A percentile compares a stretch with the other conserved stretches of the same genome.
phyloP scores from a whole-genome alignment of 2,329 filamentous ascomycete genomes.

The Mycosphaerelloides madeirae region DNA sequence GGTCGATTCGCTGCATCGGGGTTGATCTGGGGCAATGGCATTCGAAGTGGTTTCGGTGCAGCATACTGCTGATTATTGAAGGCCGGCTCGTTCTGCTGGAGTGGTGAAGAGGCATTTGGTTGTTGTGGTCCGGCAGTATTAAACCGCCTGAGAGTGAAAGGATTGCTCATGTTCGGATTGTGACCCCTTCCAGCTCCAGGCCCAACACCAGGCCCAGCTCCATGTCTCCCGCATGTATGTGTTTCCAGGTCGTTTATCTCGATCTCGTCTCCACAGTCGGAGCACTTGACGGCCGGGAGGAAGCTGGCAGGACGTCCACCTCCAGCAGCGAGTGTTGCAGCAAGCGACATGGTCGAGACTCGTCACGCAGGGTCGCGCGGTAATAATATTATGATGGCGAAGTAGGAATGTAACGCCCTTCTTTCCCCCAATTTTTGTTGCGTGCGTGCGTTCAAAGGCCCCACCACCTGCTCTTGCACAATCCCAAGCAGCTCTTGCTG shows the following conservation, averaged over 20 bases:
- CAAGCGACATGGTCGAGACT: constrained; percentile 24
- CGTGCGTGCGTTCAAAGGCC: no score
- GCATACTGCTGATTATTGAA: constrained; percentile 2
- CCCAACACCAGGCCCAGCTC: not conserved
- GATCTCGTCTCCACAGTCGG: constrained; percentile 69
- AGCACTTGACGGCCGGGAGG: constrained; percentile 83
- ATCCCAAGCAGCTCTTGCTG: no score
- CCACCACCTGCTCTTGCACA: no score
- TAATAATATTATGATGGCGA: no score
- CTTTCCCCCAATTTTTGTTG: no score
- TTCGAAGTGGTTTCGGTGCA: constrained; percentile 3
- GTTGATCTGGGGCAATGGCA: constrained; percentile 27
- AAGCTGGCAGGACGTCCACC: constrained; percentile 60
- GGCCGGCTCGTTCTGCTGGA: constrained; percentile 1
- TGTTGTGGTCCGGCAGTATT: constrained; percentile 11
- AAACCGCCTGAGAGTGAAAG: constrained; percentile 23
- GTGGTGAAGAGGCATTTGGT: constrained; percentile 4
- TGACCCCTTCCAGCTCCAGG: constrained; percentile 13
- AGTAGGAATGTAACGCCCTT: no score
- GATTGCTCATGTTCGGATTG: constrained; percentile 23
- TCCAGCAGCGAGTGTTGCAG: constrained; percentile 22
- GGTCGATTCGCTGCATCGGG: constrained; percentile 28
- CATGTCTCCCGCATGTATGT: constrained; percentile 57
- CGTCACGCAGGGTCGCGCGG: not conserved
- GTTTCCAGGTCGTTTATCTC: constrained; percentile 83